phyloP scores from a whole-genome alignment of 2,329 filamentous ascomycete genomes.

The Tolypocladium guangdongense region DNA sequence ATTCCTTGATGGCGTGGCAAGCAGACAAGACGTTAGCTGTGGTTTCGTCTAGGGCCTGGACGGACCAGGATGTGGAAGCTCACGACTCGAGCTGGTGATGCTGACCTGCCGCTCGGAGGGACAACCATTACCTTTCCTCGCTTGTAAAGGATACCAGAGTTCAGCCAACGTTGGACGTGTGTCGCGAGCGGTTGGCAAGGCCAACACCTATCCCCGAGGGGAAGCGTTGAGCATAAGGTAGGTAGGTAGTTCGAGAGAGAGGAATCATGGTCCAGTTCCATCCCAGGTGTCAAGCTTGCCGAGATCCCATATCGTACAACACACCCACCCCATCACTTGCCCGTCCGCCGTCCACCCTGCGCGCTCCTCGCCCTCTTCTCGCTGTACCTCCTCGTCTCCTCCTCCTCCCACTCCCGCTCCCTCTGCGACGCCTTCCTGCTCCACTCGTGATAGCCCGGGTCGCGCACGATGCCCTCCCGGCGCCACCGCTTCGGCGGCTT shows the following conservation, averaged over 20 bases:
- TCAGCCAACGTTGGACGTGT: too few relatives aligned
- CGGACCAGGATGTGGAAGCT: too few relatives aligned
- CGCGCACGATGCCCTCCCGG: conserved; percentile 37
- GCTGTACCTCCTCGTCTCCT: conserved; percentile 14
- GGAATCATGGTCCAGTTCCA: neutral
- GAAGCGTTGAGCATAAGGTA: too few relatives aligned
- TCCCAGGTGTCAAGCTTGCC: neutral
- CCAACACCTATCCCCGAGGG: too few relatives aligned
- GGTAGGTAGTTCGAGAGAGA: neutral
- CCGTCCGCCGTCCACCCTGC: neutral
- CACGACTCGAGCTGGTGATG: too few relatives aligned
- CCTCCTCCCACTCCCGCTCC: conserved; percentile 17
- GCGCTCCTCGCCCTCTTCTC: conserved; percentile 10
- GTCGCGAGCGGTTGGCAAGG: too few relatives aligned
- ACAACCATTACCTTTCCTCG: too few relatives aligned
- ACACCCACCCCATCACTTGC: neutral
- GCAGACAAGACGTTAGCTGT: too few relatives aligned
- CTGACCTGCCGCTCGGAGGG: too few relatives aligned
- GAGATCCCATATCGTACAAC: neutral
- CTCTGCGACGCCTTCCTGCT: conserved; percentile 14
- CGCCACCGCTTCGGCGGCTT: conserved; percentile 54
- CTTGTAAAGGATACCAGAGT: too few relatives aligned
- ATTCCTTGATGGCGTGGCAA: too few relatives aligned
- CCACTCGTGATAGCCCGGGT: conserved; percentile 29
- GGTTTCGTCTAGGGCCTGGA: too few relatives aligned